Base-by-base conservation (phyloP, 1,284 basidiomycete species). In the Peniophora sp. region DNA sequence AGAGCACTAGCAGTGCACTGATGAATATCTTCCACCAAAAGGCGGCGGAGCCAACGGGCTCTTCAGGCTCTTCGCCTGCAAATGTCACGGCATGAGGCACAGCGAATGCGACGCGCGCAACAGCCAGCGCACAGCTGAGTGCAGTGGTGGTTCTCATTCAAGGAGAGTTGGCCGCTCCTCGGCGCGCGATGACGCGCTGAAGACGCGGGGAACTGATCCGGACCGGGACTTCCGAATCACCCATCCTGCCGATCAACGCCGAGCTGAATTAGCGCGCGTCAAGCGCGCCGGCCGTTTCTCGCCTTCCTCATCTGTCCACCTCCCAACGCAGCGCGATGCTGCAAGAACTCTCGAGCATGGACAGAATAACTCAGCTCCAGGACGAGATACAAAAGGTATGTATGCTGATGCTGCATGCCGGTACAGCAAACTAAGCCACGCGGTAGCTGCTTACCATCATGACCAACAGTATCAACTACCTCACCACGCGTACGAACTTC, bases 311-410 rank as follows among this genome's bases (percentile, higher is more conserved):
- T 8, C 37, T 17, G 37, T 41, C 37, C 37, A 32, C 52, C 48
- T 23, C 39, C 22, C 15, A 43, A 49, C 53, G 64, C 68, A 66
- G 77, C 78, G 84, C 71, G 73, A 88, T 89, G 86, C 86, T 88
- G 75, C 83, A 87, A 76, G 86, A 89, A 81, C 69, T 88, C 64
- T 81, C 85, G 65, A 81, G 85, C 73, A 91, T 91, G 88, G 88
- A 91, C 74, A 82, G 87, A 68, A 88, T 91, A 65, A 89, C 88
- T 27, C 88, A 91, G 66, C 80, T 91, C 56, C 87, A 90, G 72
- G 86, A 90, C 78, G 88, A 88, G 68, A 88, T 89, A 54, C 88
- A 90, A 69, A 81, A 85, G 71, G 85, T 83, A 54, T 49, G 72
- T 60, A 12, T 2, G 37, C 22, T 3, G 14, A 17, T 20, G 12